phyloP scores from a whole-genome alignment of 306 rosid species.

The Mimosa bimucronata region DNA sequence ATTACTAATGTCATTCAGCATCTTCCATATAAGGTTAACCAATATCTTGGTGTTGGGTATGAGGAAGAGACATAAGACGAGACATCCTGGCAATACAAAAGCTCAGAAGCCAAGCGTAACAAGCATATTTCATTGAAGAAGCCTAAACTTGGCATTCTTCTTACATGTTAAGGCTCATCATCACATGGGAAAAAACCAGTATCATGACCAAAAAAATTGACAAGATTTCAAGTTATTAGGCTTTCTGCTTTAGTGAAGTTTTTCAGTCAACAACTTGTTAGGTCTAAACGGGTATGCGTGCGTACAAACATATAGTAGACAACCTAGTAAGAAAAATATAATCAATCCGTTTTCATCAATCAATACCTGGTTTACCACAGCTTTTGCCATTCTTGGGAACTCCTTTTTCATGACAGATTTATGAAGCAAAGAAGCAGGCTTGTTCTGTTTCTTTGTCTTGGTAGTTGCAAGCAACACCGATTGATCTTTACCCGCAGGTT shows the following conservation, averaged over 20 bases:
- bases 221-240: background rate
- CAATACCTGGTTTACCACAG: slow-evolving; percentile 77
- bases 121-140: slow-evolving; percentile 53
- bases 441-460: slow-evolving; percentile 90
- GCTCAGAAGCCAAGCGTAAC: slow-evolving; percentile 80
- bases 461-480: slow-evolving; percentile 80
- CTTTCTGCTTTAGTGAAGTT: too few relatives aligned
- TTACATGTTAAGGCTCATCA: slow-evolving; percentile 61
- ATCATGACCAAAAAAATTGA: background rate
- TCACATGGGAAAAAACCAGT: background rate
- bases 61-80: background rate
- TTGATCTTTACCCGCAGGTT: slow-evolving; percentile 72
- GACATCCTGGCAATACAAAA: background rate
- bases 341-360: background rate
- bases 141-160: slow-evolving; percentile 30
- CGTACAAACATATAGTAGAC: too few relatives aligned
- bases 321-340: background rate
- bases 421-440: slow-evolving; percentile 79
- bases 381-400: slow-evolving; percentile 80
- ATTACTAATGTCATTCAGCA: background rate
- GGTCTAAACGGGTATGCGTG: background rate
- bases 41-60: background rate
- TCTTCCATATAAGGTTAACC: background rate
- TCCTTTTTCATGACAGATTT: slow-evolving; percentile 93
- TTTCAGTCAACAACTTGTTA: background rate